Base-by-base conservation (phyloP, 1,284 basidiomycete species). In the Pseudozyma pruni region DNA sequence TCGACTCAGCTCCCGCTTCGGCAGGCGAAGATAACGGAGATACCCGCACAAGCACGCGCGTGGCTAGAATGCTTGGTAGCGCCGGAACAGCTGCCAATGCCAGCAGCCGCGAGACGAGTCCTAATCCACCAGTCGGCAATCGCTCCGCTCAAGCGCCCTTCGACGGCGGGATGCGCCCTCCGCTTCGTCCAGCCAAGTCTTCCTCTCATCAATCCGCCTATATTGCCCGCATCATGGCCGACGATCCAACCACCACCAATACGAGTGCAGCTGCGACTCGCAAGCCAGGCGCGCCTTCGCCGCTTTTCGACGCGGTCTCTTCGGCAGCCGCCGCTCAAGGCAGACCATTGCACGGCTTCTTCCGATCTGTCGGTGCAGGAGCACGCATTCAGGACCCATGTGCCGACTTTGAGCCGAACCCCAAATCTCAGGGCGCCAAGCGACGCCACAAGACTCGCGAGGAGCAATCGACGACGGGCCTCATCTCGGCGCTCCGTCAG, bases 401-500 rank as follows among this genome's bases (percentile, higher is more conserved):
- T 22, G 42, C 53, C 39, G 62, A 64, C 13, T 64, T 61, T 33
- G 68, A 71, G 32, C 48, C 57, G n/a, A 48, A 71, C 29, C 62
- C 68, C 3, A 53, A 50, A 22, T 71, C 68, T 17, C 53, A 50
- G 13, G 68, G 57, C 8, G 57, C 66, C 47, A 59, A 63, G 33
- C 50, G 59, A n/a, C 66, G 71, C 23, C 54, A 49, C 20, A 58
- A 58, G 41, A 60, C 68, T 10, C 62, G 53, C 16, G 56, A 62
- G 34, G 60, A 67, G 27, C 74, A 76, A 41, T 59, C 71, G 2
- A 37, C 58, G 51, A 83, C 83, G 6, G 85, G 85, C 19, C 71
- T 88, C 13, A 82, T 85, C 43, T 84, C 85, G 55, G 92, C 91
- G 64, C 83, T 97, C 59, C 86, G 89, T 61, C 87, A 90, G 83